Conservation (phyloP, 1,284 basidiomycete genomes). For the Ceraceosorus guamensis region DNA sequence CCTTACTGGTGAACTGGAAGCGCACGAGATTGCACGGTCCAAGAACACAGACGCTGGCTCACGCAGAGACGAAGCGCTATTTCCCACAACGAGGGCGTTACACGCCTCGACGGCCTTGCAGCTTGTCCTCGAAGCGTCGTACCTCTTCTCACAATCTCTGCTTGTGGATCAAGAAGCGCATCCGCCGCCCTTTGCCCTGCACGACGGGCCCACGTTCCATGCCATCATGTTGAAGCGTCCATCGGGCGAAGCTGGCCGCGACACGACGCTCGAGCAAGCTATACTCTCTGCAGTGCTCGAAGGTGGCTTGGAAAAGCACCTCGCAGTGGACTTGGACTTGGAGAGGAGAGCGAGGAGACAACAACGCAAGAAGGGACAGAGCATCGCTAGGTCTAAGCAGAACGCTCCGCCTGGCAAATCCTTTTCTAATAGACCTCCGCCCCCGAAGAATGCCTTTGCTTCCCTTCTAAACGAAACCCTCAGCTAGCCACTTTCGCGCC, state of each 20-base stretch:
- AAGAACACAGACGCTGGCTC: neutral
- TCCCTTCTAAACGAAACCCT: neutral
- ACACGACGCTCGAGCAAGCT: neutral
- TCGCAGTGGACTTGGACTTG: slow-evolving; percentile 1
- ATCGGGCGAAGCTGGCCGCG: neutral
- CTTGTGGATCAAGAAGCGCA: slow-evolving; percentile 1
- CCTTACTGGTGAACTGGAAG: too few relatives aligned
- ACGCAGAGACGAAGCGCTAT: neutral
- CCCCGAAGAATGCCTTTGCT: neutral
- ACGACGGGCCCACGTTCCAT: slow-evolving; percentile 10
- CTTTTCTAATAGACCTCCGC: neutral
- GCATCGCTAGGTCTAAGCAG: neutral
- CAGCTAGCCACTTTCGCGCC: neutral
- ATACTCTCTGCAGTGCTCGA: slow-evolving; percentile 1
- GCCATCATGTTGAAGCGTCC: slow-evolving; percentile 1
- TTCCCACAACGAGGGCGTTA: slow-evolving; percentile 8
- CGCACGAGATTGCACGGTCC: neutral
- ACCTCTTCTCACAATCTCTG: slow-evolving; percentile 2
- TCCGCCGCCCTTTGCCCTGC: slow-evolving; percentile 2
- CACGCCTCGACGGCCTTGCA: slow-evolving; percentile 8
- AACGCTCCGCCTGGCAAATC: neutral
- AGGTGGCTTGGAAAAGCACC: neutral
- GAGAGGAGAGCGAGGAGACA: neutral
- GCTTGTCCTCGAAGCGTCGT: slow-evolving; percentile 5
- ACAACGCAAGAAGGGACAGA: neutral